Evolutionary conservation across 169 alveolate species (phyloP).

Genomic region (Theileria annulata): DNA sequence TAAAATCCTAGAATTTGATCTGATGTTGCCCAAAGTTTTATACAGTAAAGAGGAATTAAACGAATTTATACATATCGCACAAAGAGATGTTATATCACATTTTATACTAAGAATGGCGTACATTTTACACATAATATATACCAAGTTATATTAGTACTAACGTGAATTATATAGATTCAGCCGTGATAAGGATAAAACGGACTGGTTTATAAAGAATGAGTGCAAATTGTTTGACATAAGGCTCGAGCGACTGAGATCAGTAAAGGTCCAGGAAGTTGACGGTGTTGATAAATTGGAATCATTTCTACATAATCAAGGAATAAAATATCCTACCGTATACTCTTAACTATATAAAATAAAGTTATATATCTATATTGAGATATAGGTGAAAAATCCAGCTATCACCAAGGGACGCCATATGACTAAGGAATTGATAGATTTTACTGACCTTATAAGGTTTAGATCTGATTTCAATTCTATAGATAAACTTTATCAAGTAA

Average conservation of each 20-base stretch:
- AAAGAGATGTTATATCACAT: constrained; percentile 77
- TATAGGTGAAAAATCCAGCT: constrained; percentile 30
- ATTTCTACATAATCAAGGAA: constrained; percentile 69
- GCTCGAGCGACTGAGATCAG: constrained; percentile 67
- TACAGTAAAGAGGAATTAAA: constrained; percentile 67
- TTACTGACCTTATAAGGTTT: constrained; percentile 40
- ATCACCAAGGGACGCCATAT: constrained; percentile 1
- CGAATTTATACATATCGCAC: constrained; percentile 68
- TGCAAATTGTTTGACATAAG: constrained; percentile 73
- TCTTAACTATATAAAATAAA: constrained; percentile 4
- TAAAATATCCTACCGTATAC: constrained; percentile 63
- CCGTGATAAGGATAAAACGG: constrained; percentile 78
- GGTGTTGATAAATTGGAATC: constrained; percentile 71
- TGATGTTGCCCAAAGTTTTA: constrained; percentile 67
- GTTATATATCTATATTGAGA: background rate
- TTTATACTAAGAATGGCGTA: constrained; percentile 77
- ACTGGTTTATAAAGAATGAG: constrained; percentile 83
- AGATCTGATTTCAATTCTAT: constrained; percentile 39
- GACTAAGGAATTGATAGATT: constrained; percentile 34
- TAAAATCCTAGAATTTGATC: constrained; percentile 72
- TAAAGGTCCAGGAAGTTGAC: constrained; percentile 68
- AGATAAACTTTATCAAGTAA: constrained; percentile 69
- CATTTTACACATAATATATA: constrained; percentile 59
- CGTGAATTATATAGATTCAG: constrained; percentile 40
- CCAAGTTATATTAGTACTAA: constrained; percentile 34